Base-by-base conservation (phyloP, 345 rosid species). In the Populus pruinosa region DNA sequence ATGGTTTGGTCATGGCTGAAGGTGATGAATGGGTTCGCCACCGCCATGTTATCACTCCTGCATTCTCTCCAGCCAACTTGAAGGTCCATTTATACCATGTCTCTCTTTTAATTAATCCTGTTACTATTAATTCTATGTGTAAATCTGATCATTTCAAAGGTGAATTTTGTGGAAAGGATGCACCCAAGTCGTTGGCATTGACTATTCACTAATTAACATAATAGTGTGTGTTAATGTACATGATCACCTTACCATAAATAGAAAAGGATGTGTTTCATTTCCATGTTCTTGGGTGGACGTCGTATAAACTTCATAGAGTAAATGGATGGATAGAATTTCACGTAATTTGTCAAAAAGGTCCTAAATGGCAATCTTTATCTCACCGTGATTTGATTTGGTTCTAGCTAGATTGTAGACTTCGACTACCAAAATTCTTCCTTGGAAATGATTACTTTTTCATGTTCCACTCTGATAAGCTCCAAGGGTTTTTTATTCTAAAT, bases 21-120 rank as follows among this genome's bases (percentile, higher is more conserved):
- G 97, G 97, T 3, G 93, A 93, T 27, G 95, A 91, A 1, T 91
- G 99, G 99, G 89, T 90, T 77, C 97, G 89, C 9, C 99, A 90
- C 81, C 94, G 98, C 70, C 99, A 92, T 67, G 83, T 92, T 66
- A 90, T 91, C 44, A 92, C 95, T 71, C 98, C 99, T 2, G 97
- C 97, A 23, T 92, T 93, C 77, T 79, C 97, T 36, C 94, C 91
- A 2, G 21, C 88, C 80, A 92, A 92, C 89, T 84, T 96, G 68
- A 93, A 92, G 98, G 96, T 91, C 50, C n/a, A 3, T 14, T 41
- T 5, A 36, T 56, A 47, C 33, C 69, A 49, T 50, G 39, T 77
- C 53, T 36, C 70, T 75, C 69, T 82, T 31, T 8, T 44, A 12
- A 18, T 62, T 10, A n/a, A 61, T 61, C 12, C 11, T 18, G 3